Base-by-base conservation (phyloP, 2,329 filamentous ascomycete genomes). In the Trichoderma simmonsii region DNA sequence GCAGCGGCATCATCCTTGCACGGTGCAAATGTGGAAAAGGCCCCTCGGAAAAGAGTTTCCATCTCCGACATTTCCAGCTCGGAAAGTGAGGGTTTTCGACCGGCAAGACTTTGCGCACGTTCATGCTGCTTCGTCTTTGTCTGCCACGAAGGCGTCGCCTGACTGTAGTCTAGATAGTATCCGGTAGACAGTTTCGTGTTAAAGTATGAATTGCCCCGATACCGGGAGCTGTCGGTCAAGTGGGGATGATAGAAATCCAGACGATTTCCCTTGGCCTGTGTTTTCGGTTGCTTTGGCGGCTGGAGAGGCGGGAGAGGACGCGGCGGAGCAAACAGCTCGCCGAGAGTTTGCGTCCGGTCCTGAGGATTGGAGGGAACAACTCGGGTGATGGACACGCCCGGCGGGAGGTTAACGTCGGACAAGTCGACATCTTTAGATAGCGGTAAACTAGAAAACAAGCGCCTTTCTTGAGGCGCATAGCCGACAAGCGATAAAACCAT, bases 381-480 rank as follows among this genome's bases (percentile, higher is more conserved):
- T 30, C 77, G 77, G 26, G 81, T 80, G 51, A 82, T 76, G 24
- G 89, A 89, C 56, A 97, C 88, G 48, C 94, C 93, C 72, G 89
- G 91, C 0, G 95, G 95, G 30, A 98, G 83, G 24, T 85, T 87
- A 48, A 87, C 85, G 77, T 79, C 75, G 60, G 78, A 75, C 70
- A 81, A 71, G 48, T 81, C 77, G 48, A 77, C 72, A 63, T 80
- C 77, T 12, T 77, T 72, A 3, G 80, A 77, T 15, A 77, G 61
- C 9, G 82, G 93, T 64, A 97, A 84, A 80, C 95, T 97, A 4
- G 95, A 97, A 80, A 96, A 98, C 4, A 98, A 85, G 73, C 95
- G 92, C 76, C 90, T 91, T 43, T 92, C 87, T 60, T 90, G 90
- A 2, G 91, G 90, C 54, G 92, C 92, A 75, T 90, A 92, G 70